Conservation (phyloP, 352 stramenopile genomes). For the Phytophthora cryptogea region DNA sequence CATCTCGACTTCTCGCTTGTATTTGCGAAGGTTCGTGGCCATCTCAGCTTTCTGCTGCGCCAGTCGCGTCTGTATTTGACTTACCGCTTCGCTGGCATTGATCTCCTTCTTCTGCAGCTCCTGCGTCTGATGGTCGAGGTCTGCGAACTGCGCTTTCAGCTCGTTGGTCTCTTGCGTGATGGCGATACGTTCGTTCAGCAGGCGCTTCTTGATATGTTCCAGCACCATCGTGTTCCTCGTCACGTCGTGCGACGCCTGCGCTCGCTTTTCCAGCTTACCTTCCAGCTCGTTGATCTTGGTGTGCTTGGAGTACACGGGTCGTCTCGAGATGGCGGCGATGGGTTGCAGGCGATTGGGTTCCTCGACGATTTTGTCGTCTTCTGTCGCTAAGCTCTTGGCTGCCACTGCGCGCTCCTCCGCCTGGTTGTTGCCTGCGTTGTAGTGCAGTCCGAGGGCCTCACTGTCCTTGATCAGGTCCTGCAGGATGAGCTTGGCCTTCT, state of each 20-base stretch:
- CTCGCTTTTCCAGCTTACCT: conserved; percentile 58
- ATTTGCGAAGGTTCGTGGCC: conserved; percentile 57
- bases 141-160: conserved; percentile 61
- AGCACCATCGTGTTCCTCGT: conserved; percentile 67
- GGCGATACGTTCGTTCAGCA: conserved; percentile 59
- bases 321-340: conserved; percentile 74
- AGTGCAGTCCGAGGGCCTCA: conserved; percentile 67
- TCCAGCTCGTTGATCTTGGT: conserved; percentile 83
- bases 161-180: conserved; percentile 60
- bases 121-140: conserved; percentile 68
- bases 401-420: conserved; percentile 18
- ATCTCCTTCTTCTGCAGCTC: conserved; percentile 85
- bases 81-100: conserved; percentile 67
- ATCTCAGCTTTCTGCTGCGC: conserved; percentile 77
- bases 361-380: conserved; percentile 37
- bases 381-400: not conserved
- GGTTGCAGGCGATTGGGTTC: conserved; percentile 64
- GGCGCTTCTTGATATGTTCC: conserved; percentile 81
- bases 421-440: conserved; percentile 38
- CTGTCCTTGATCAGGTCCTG: conserved; percentile 84
- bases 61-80: conserved; percentile 67
- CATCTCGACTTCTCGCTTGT: conserved; percentile 67
- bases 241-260: conserved; percentile 63
- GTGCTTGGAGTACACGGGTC: conserved; percentile 84
- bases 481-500: conserved; percentile 61